A percentile compares a stretch with the other conserved stretches of the same genome.
Evolutionary conservation across 495 filamentous ascomycete genomes (phyloP).

Genomic region (Hypoxylon trugodes): DNA sequence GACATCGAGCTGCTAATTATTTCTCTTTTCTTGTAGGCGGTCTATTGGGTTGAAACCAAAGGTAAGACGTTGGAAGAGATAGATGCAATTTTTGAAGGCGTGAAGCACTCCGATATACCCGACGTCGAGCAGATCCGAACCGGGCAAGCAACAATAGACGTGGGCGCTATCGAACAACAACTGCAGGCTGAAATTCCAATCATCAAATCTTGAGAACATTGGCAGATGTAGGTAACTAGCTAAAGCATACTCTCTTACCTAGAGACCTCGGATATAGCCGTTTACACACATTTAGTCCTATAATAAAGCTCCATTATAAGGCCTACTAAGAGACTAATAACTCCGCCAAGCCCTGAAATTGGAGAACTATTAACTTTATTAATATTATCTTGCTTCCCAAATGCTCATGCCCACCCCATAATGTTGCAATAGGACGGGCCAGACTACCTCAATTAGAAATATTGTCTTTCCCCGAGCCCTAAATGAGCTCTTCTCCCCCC

Average conservation of each 20-base stretch:
- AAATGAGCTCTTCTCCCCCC: conserved; percentile 2
- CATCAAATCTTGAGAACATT: neutral
- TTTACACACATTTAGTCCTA: neutral
- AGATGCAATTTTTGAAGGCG: conserved; percentile 48
- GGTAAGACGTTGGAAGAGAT: conserved; percentile 48
- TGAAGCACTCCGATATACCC: conserved; percentile 55
- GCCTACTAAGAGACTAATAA: neutral
- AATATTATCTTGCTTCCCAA: too few species aligned
- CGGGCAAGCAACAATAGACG: conserved; percentile 38
- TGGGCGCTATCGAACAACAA: conserved; percentile 71
- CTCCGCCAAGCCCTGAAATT: conserved; percentile 25
- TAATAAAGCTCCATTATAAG: neutral
- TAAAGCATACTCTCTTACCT: too few species aligned
- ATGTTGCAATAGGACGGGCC: neutral
- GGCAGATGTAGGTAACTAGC: too few species aligned
- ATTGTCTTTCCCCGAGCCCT: neutral
- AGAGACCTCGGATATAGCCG: too few species aligned
- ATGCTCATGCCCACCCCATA: too few species aligned
- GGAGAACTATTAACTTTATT: conserved; percentile 7
- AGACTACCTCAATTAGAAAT: conserved; percentile 5
- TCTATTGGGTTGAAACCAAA: conserved; percentile 46
- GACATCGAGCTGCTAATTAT: conserved; percentile 6
- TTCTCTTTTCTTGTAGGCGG: conserved; percentile 10
- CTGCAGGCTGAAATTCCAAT: conserved; percentile 60
- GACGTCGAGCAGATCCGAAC: conserved; percentile 52